Conservation (phyloP, 108 stramenopile species). For the Chaetoceros muelleri region DNA sequence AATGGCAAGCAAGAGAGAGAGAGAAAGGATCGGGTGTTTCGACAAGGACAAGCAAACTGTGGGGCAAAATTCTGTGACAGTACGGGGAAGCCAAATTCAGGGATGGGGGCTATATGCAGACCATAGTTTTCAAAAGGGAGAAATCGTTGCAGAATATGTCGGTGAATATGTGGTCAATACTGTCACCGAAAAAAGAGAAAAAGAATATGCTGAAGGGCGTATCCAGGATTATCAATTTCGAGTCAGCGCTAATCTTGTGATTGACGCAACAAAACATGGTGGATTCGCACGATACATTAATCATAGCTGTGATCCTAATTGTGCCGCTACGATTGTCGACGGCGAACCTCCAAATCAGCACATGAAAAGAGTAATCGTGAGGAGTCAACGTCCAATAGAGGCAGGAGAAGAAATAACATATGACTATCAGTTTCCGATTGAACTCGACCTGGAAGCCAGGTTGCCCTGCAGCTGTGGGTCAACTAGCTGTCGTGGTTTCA, state of each 20-base stretch:
- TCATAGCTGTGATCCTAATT: slow-evolving; percentile 95
- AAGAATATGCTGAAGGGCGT: slow-evolving; percentile 67
- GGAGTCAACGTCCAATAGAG: slow-evolving; percentile 77
- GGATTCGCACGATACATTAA: slow-evolving; percentile 91
- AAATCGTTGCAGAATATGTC: slow-evolving; percentile 91
- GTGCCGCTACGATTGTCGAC: slow-evolving; percentile 75
- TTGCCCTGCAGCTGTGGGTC: slow-evolving; percentile 74
- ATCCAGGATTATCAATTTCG: slow-evolving; percentile 95
- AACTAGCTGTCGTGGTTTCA: slow-evolving; percentile 63
- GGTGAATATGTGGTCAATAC: slow-evolving; percentile 85
- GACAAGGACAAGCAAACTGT: slow-evolving; percentile 9
- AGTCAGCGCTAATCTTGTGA: slow-evolving; percentile 68
- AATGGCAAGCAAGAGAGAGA: slow-evolving; percentile 35
- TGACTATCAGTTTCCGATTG: slow-evolving; percentile 93
- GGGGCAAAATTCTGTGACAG: slow-evolving; percentile 37
- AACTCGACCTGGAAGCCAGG: slow-evolving; percentile 47
- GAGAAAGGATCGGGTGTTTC: slow-evolving; percentile 14
- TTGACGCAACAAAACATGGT: slow-evolving; percentile 91
- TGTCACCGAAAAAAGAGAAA: slow-evolving; percentile 81
- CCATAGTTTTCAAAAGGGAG: slow-evolving; percentile 54
- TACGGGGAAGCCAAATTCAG: slow-evolving; percentile 61
- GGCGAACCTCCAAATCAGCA: slow-evolving; percentile 37
- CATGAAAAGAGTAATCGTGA: slow-evolving; percentile 80
- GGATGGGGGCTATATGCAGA: slow-evolving; percentile 81
- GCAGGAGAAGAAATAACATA: slow-evolving; percentile 92